phyloP scores from a whole-genome alignment of 2,329 filamentous ascomycete species.

The Fusarium sp. region DNA sequence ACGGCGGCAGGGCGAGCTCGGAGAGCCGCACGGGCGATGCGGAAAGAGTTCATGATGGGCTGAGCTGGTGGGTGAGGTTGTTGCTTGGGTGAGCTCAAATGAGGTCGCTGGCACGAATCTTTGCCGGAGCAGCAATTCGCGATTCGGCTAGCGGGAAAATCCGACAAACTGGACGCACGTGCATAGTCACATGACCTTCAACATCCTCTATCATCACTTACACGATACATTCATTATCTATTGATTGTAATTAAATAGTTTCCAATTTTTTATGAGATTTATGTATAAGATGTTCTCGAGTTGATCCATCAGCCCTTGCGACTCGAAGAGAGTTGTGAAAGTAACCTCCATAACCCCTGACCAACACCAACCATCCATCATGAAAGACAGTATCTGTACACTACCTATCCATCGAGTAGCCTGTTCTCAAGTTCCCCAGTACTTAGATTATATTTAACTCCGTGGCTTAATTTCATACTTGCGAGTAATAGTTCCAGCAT shows the following conservation, averaged over 20 bases:
- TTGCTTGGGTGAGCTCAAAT: conserved; percentile 59
- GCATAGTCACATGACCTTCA: conserved; percentile 48
- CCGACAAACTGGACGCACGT: conserved; percentile 53
- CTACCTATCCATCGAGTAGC: neutral
- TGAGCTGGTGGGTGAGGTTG: conserved; percentile 63
- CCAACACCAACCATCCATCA: neutral
- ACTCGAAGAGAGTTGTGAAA: neutral
- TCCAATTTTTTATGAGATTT: fast-evolving
- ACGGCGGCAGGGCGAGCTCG: conserved; percentile 83
- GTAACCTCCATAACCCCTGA: neutral
- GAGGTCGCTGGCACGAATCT: conserved; percentile 63
- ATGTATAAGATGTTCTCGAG: too few relatives aligned
- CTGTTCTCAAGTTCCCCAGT: neutral
- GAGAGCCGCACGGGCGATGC: conserved; percentile 90
- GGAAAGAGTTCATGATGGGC: conserved; percentile 90
- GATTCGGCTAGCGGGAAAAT: conserved; percentile 57
- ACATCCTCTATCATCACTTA: neutral
- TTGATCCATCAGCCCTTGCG: too few relatives aligned
- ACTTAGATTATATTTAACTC: neutral
- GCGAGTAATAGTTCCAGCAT: neutral
- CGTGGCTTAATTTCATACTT: neutral
- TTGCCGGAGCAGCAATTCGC: conserved; percentile 57
- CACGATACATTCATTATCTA: neutral
- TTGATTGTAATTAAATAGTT: neutral
- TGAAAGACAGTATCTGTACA: neutral